These are phyloP conservation scores for Nakataea oryzae DNA, from an alignment of 2,329 filamentous ascomycete species.

Conservation along the genomic window DNA sequence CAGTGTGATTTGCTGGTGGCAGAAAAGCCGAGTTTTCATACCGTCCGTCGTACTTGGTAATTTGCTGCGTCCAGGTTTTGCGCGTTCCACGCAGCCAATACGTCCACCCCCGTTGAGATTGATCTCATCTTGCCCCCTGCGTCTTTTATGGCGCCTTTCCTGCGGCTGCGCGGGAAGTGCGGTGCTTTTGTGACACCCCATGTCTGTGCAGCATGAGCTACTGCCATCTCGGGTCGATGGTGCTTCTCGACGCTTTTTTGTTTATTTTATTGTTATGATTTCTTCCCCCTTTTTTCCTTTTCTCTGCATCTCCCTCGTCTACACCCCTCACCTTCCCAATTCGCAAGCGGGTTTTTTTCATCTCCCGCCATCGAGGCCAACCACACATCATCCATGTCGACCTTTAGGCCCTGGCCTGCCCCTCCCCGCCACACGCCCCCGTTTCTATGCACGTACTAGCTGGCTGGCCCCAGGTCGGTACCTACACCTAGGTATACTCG, in stretches of 20 bases:
- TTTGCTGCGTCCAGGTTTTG: neutral
- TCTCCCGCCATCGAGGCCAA: neutral
- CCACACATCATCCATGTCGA: neutral
- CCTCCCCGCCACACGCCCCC: neutral
- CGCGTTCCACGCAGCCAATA: neutral
- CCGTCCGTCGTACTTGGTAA: neutral
- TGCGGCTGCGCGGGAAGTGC: neutral
- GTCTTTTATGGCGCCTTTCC: neutral
- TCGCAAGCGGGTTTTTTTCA: neutral
- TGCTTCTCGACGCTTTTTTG: conserved; percentile 1
- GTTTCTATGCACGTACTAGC: neutral
- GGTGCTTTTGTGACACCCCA: no score
- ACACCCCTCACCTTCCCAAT: neutral
- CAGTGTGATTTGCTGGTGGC: neutral
- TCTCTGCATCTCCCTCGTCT: neutral
- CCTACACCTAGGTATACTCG: no score
- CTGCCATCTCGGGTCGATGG: neutral
- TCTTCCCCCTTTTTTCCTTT: neutral
- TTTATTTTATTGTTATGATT: neutral
- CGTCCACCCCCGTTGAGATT: neutral
- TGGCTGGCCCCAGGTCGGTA: neutral
- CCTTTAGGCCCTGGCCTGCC: neutral
- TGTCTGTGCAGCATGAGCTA: neutral
- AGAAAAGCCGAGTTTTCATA: neutral
- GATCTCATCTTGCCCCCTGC: neutral